Conservation (phyloP, 768 basidiomycete species). For the Boletus coccyginus region DNA sequence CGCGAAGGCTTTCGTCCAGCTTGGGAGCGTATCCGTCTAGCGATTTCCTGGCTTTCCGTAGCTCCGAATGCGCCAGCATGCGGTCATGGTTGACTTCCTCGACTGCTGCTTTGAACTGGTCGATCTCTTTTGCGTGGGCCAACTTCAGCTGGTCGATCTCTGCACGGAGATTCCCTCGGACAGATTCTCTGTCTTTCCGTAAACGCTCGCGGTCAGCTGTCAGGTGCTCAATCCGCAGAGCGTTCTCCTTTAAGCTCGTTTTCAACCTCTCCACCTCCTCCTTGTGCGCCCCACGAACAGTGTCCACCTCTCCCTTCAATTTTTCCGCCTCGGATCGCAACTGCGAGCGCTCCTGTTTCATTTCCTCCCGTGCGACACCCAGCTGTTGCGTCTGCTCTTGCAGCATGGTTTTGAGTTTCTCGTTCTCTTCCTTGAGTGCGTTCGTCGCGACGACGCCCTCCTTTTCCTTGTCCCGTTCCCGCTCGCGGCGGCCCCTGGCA, state of each 20-base stretch:
- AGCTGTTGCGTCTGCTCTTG: slow-evolving; percentile 19
- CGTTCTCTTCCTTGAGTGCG: slow-evolving; percentile 23
- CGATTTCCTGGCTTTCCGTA: slow-evolving; percentile 17
- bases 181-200: slow-evolving; percentile 22
- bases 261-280: slow-evolving; percentile 18
- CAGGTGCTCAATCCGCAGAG: slow-evolving; percentile 18
- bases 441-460: slow-evolving; percentile 3
- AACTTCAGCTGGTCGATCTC: slow-evolving; percentile 25
- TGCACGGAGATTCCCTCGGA: slow-evolving; percentile 8
- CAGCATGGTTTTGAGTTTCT: slow-evolving; percentile 20
- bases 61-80: slow-evolving; percentile 18
- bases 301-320: slow-evolving; percentile 13
- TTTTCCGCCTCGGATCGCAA: slow-evolving; percentile 9
- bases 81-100: slow-evolving; percentile 25
- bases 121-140: slow-evolving; percentile 11
- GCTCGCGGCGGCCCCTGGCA: slow-evolving; percentile 14
- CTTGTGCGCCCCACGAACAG: slow-evolving; percentile 1
- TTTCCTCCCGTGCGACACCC: slow-evolving; percentile 7
- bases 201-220: slow-evolving; percentile 24
- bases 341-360: slow-evolving; percentile 9
- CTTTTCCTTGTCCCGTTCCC: slow-evolving; percentile 17
- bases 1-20: slow-evolving; percentile 17
- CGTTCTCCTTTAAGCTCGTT: slow-evolving; percentile 17
- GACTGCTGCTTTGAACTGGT: slow-evolving; percentile 20
- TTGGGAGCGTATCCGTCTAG: slow-evolving; percentile 18